Conservation (phyloP, 495 filamentous ascomycete genomes). For the Hypoxylon trugodes region DNA sequence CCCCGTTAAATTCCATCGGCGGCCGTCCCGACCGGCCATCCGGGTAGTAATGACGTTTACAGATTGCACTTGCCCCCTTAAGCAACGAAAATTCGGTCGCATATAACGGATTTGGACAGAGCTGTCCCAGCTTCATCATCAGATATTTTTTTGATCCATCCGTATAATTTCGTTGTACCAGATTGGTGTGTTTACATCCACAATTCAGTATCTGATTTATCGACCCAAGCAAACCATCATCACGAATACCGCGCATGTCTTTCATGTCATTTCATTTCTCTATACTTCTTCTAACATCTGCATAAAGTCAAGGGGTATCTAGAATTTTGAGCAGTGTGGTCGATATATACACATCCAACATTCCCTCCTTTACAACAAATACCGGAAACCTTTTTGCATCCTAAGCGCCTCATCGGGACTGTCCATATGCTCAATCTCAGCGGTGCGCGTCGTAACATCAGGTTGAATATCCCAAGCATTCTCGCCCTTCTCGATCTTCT, state of each 20-base stretch:
- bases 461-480: constrained; percentile 29
- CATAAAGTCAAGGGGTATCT: constrained; percentile 17
- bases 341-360: background rate
- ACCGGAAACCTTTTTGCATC: constrained; percentile 40
- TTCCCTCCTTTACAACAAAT: constrained; percentile 28
- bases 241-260: background rate
- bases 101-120: too few relatives aligned
- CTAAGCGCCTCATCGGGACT: constrained; percentile 34
- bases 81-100: too few relatives aligned
- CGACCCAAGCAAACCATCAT: background rate
- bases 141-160: constrained; percentile 1
- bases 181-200: constrained; percentile 4
- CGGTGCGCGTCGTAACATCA: constrained; percentile 35
- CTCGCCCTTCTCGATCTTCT: constrained; percentile 66
- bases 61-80: background rate
- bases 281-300: background rate
- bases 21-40: background rate
- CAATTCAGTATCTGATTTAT: background rate
- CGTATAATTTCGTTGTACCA: too few relatives aligned
- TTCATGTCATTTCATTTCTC: constrained; percentile 12
- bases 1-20: background rate
- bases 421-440: constrained; percentile 31
- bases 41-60: background rate
- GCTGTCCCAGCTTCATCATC: too few relatives aligned
- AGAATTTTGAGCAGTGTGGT: background rate